Evolutionary conservation across 2,329 filamentous ascomycete genomes (phyloP).

Genomic region (Fusarium decemcellulare): DNA sequence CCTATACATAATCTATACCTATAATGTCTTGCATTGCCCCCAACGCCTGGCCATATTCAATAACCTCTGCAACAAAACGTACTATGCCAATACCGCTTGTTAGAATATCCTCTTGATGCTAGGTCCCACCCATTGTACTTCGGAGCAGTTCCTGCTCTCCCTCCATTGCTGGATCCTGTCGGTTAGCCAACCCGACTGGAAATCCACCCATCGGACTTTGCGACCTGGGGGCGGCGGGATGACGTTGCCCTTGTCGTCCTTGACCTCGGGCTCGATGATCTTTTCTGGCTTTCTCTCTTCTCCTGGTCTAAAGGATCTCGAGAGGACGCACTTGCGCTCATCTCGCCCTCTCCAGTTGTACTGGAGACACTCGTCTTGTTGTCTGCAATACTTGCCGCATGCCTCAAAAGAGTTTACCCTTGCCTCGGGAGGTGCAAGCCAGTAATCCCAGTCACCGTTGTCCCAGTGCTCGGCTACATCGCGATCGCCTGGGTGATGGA

Average conservation of each 20-base stretch:
- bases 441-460: conserved; percentile 51
- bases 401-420: conserved; percentile 45
- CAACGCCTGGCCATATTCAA: conserved; percentile 41
- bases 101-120: conserved; percentile 49
- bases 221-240: conserved; percentile 37
- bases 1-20: conserved; percentile 29
- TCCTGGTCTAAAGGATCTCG: conserved; percentile 48
- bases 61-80: conserved; percentile 1
- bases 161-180: conserved; percentile 47
- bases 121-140: conserved; percentile 52
- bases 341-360: conserved; percentile 52
- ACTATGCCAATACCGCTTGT: conserved; percentile 10
- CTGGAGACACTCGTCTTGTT: conserved; percentile 46
- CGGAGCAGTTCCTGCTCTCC: conserved; percentile 43
- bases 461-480: conserved; percentile 47
- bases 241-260: conserved; percentile 43
- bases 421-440: conserved; percentile 43
- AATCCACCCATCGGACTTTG: conserved; percentile 47
- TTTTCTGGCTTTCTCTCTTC: conserved; percentile 40
- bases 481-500: conserved; percentile 52
- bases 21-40: conserved; percentile 18
- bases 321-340: conserved; percentile 47
- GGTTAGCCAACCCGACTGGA: conserved; percentile 48
- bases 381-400: conserved; percentile 48
- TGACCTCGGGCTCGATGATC: conserved; percentile 43